phyloP scores from a whole-genome alignment of 192 early-diverging fungal genomes.

The Coemansia sp. region DNA sequence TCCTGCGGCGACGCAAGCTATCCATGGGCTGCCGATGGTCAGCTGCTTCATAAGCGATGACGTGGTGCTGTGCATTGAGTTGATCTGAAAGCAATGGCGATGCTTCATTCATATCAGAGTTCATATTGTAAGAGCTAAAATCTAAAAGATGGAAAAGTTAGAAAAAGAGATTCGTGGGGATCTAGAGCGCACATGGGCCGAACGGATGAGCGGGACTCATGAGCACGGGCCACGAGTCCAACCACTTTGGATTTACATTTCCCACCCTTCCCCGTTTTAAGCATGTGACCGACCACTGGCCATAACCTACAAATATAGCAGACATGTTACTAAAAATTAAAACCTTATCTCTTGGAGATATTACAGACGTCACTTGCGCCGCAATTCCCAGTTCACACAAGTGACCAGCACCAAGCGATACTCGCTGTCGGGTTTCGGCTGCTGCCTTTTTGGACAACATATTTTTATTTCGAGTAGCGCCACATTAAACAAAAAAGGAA shows the following conservation, averaged over 20 bases:
- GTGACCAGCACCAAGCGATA: too few relatives aligned
- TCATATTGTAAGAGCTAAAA: background rate
- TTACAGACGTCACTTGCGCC: too few relatives aligned
- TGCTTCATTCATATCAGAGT: background rate
- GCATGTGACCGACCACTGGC: too few relatives aligned
- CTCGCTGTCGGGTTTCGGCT: too few relatives aligned
- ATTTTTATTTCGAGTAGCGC: too few relatives aligned
- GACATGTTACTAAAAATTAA: too few relatives aligned
- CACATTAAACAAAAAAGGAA: background rate
- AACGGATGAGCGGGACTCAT: too few relatives aligned
- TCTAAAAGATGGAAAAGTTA: background rate
- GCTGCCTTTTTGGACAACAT: too few relatives aligned
- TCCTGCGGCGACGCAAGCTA: background rate
- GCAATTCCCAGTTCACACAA: too few relatives aligned
- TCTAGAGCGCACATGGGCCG: background rate
- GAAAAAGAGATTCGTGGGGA: background rate
- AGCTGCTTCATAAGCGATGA: background rate
- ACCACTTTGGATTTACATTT: background rate
- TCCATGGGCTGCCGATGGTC: conserved; percentile 6
- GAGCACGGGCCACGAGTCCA: too few relatives aligned
- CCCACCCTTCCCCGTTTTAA: background rate
- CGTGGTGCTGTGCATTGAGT: background rate
- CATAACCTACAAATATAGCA: too few relatives aligned
- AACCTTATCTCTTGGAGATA: too few relatives aligned
- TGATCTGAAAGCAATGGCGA: background rate